Evolutionary conservation across 2,329 filamentous ascomycete genomes (phyloP).

Genomic region (Colletotrichum sp.): DNA sequence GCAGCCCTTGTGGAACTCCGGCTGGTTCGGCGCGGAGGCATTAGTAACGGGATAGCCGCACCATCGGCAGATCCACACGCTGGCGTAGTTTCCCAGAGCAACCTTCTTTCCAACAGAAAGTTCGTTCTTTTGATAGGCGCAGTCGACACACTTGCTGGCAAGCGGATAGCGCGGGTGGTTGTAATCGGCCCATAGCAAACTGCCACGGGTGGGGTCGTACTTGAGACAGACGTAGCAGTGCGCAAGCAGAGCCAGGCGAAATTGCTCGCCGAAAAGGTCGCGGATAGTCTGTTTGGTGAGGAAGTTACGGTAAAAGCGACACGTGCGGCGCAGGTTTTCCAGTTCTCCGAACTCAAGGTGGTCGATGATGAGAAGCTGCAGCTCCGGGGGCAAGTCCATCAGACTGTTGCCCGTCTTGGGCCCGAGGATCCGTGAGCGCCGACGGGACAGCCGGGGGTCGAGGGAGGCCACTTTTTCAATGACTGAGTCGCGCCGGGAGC

Average conservation of each 20-base stretch:
- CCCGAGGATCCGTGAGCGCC: constrained; percentile 5
- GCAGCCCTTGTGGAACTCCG: constrained; percentile 46
- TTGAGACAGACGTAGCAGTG: constrained; percentile 46
- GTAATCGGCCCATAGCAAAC: constrained; percentile 36
- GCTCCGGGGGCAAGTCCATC: constrained; percentile 43
- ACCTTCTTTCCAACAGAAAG: constrained; percentile 41
- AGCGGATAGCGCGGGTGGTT: constrained; percentile 39
- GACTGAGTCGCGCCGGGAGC: constrained; percentile 18
- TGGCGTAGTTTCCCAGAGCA: constrained; percentile 37
- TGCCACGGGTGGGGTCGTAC: constrained; percentile 32
- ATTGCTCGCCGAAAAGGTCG: constrained; percentile 37
- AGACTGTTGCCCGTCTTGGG: constrained; percentile 25
- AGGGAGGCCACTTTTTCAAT: constrained; percentile 20
- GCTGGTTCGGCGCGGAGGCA: constrained; percentile 33
- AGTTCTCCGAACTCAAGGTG: constrained; percentile 48
- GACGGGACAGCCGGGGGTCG: constrained; percentile 7
- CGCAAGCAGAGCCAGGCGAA: constrained; percentile 35
- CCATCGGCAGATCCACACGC: constrained; percentile 47
- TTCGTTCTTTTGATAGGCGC: constrained; percentile 38
- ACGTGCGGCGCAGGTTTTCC: constrained; percentile 46
- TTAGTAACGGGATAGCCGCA: constrained; percentile 44
- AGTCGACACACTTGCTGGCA: constrained; percentile 44
- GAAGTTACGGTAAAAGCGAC: constrained; percentile 37
- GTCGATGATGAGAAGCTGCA: constrained; percentile 45
- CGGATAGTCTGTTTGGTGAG: constrained; percentile 40